Base-by-base conservation (phyloP, 331 rosid genomes). In the Cydonia oblonga region DNA sequence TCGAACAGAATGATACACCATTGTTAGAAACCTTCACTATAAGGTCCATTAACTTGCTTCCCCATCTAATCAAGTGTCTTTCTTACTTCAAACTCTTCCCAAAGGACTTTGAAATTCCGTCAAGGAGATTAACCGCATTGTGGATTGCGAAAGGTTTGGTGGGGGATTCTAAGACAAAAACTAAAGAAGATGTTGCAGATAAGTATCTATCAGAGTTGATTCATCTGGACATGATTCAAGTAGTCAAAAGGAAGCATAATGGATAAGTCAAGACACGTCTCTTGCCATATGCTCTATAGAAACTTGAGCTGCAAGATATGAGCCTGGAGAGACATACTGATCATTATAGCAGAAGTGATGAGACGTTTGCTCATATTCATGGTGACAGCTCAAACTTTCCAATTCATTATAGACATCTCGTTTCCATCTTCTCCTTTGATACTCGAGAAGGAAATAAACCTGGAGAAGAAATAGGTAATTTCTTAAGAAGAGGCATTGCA, bases 131-230 rank as follows among this genome's bases (percentile, higher is more conserved):
- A 71, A 22, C 76, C 7, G 58, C 73, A 66, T 40, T 79, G n/a
- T 85, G 89, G 89, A 65, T 70, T 56, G 82, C 80, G 61, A 78
- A 66, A 70, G 75, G 70, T 20, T 24, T 78, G 69, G 72, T 58
- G 18, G 10, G 35, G 30, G 26, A 30, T 32, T 11, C 22, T 3
- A 15, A 38, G 1, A 15, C 8, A 0, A 1, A 72, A 52, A 63
- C 87, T 26, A 38, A 12, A 0, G 81, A 81, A 60, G 70, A 66
- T 28, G 35, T 51, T 66, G 86, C 81, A 57, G 49, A 64, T 4
- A 14, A 24, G 10, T 20, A 66, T 42, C 30, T 79, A 14, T 26
- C 13, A 6, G 4, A 30, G 54, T 60, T 85, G 68, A 76, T 75
- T n/a, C 64, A 38, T 29, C 5, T 30, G 3, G 60, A 67, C 76